Percentiles rank a stretch among this genome's conserved stretches.
phyloP scores from a whole-genome alignment of 208 protist genomes.

The Leishmania arabica region DNA sequence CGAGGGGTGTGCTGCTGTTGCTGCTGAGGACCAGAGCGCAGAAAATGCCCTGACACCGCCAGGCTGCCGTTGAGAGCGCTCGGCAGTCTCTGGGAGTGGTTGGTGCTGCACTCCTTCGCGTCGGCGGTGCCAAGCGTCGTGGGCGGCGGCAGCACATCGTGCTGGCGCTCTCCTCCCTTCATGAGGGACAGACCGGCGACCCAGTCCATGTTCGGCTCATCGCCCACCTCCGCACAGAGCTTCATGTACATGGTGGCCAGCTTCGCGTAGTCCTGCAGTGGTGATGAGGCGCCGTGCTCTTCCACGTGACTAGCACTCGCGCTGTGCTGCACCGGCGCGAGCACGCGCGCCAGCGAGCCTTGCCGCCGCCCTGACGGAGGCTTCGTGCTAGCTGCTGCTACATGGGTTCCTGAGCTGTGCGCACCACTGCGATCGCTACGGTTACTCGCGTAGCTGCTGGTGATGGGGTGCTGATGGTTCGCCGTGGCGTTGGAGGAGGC shows the following conservation, averaged over 20 bases:
- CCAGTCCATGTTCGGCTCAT: slow-evolving; percentile 68
- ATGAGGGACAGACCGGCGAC: slow-evolving; percentile 28
- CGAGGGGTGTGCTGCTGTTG: slow-evolving; percentile 17
- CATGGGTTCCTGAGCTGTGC: background rate
- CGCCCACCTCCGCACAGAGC: slow-evolving; percentile 56
- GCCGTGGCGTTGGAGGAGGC: background rate
- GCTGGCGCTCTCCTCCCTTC: background rate
- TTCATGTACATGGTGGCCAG: slow-evolving; percentile 45
- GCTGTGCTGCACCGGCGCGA: slow-evolving; percentile 11
- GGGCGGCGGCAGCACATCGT: background rate
- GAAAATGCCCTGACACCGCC: background rate
- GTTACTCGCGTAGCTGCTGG: background rate
- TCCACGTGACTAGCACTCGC: slow-evolving; percentile 2
- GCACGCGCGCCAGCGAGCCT: slow-evolving; percentile 7
- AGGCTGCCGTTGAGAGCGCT: background rate
- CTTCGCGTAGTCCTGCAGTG: slow-evolving; percentile 31
- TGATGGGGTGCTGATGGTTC: background rate
- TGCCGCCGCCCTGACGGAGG: slow-evolving; percentile 20
- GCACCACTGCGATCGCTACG: slow-evolving; percentile 7
- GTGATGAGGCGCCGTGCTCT: background rate
- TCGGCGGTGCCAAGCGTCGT: background rate
- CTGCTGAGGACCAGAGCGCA: background rate
- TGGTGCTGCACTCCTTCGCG: slow-evolving; percentile 3
- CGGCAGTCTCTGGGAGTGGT: background rate
- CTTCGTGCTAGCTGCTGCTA: background rate